Evolutionary conservation across 345 rosid species (phyloP).

Genomic region (Lepidium sativum): DNA sequence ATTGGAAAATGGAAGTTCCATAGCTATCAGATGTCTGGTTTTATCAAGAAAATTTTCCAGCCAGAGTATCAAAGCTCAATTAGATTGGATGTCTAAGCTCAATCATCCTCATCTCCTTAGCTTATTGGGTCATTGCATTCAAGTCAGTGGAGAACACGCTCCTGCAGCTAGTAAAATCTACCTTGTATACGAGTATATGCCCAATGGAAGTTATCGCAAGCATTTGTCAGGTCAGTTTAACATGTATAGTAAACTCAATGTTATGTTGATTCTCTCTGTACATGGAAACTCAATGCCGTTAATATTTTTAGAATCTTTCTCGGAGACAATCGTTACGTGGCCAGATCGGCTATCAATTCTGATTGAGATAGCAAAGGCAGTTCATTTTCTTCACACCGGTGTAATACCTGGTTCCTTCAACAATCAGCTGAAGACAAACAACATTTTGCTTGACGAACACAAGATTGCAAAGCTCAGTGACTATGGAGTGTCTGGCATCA

Average conservation of each 20-base stretch:
- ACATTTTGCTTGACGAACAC: slow-evolving; percentile 88
- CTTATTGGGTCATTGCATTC: slow-evolving; percentile 79
- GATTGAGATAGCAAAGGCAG: slow-evolving; percentile 88
- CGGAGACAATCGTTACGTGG: slow-evolving; percentile 78
- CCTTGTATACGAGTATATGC: slow-evolving; percentile 69
- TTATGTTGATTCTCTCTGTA: background rate
- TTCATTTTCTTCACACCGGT: slow-evolving; percentile 85
- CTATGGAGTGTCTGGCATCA: slow-evolving; percentile 73
- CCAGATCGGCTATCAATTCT: slow-evolving; percentile 69
- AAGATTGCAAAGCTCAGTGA: slow-evolving; percentile 85
- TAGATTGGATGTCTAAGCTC: slow-evolving; percentile 78
- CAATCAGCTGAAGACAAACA: slow-evolving; percentile 65
- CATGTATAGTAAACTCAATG: background rate
- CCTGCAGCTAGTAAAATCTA: slow-evolving; percentile 40
- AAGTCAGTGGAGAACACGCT: slow-evolving; percentile 41
- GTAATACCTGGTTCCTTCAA: slow-evolving; percentile 69
- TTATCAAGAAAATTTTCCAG: slow-evolving; percentile 56
- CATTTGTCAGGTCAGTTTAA: slow-evolving; percentile 65
- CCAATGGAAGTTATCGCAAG: slow-evolving; percentile 55
- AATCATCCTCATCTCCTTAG: slow-evolving; percentile 87
- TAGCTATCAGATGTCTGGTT: slow-evolving; percentile 55
- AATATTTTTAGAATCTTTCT: slow-evolving; percentile 44
- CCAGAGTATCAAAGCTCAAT: slow-evolving; percentile 58
- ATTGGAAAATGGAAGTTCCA: slow-evolving; percentile 62
- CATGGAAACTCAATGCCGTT: background rate